Conservation (phyloP, 2,329 filamentous ascomycete genomes). For the Metarhizium anisopliae region DNA sequence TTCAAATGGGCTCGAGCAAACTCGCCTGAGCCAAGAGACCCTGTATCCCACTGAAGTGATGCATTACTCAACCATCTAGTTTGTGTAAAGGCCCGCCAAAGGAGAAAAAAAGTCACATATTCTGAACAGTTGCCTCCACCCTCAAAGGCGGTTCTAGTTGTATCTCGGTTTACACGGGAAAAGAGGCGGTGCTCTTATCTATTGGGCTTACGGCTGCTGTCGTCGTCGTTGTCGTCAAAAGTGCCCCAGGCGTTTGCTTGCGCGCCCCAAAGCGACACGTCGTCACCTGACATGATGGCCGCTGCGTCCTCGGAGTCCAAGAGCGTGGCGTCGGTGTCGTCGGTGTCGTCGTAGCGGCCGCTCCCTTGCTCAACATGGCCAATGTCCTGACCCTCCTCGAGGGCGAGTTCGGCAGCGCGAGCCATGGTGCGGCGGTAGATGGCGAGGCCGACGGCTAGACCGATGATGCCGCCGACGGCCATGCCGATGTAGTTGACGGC, state of each 20-base stretch:
- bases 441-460: conserved; percentile 67
- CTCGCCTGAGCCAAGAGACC: neutral
- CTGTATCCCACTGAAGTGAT: neutral
- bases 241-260: conserved; percentile 24
- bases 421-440: conserved; percentile 71
- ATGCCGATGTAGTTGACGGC: conserved; percentile 80
- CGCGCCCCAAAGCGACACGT: conserved; percentile 48
- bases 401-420: conserved; percentile 48
- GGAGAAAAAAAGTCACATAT: neutral
- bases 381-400: conserved; percentile 27
- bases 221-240: conserved; percentile 22
- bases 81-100: neutral
- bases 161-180: neutral
- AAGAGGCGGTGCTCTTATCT: neutral
- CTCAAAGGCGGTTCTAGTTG: neutral
- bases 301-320: conserved; percentile 41
- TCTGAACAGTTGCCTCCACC: too few relatives aligned
- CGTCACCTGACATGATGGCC: conserved; percentile 48
- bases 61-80: neutral
- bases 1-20: neutral
- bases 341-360: conserved; percentile 33
- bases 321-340: conserved; percentile 10
- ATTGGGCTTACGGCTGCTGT: neutral
- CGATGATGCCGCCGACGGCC: conserved; percentile 59
- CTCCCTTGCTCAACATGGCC: conserved; percentile 23